Evolutionary conservation across 345 rosid species (phyloP), one percentile per base, ranked within the genome.

Genomic region (Eucalyptus decipiens): DNA sequence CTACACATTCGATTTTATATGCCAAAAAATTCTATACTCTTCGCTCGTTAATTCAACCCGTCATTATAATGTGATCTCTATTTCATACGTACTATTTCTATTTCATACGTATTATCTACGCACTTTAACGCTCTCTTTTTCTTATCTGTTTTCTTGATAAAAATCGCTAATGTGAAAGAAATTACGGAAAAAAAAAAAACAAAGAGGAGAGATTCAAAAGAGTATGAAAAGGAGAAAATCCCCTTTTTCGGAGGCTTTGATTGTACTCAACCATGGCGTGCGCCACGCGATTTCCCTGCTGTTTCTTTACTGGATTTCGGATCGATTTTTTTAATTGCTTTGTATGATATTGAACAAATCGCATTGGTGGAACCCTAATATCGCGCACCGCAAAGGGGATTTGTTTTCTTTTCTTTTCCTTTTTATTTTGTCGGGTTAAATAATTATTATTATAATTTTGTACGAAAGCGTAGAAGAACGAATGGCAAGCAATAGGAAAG

Each of bases 351-450:
- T 76, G 83, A 76, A 43, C 83, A 37, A 76, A 76, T 76, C 15
- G 8, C 83, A 34, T 37, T 10, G 83, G 83, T 21, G 83, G 83
- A 43, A 37, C 83, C 83, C 40, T 23, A 11, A 21, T 76, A 21
- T 76, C 83, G 83, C 23, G 83, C 83, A 10, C 83, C 16, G 9
- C 5, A 37, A 6, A 2, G 83, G 83, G 83, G 47, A 21, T 76
- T 76, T 5, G 15, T 34, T 34, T 9, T 9, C 0, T 60, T 60
- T 60, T 28, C 0, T 12, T 60, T 24, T 0, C 0, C 0, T 60
- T 26, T 13, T 28, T 30, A 24, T 62, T 30, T 52, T 21, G 0
- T 21, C 26, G 26, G 58, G 26, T 62, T 60, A 28, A 60, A 69
- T 69, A 4, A 69, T 34, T 0, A 37, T 37, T 6, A 60, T 30